Evolutionary conservation across 306 rosid genomes (phyloP).

Genomic region (Vigna unguiculata): DNA sequence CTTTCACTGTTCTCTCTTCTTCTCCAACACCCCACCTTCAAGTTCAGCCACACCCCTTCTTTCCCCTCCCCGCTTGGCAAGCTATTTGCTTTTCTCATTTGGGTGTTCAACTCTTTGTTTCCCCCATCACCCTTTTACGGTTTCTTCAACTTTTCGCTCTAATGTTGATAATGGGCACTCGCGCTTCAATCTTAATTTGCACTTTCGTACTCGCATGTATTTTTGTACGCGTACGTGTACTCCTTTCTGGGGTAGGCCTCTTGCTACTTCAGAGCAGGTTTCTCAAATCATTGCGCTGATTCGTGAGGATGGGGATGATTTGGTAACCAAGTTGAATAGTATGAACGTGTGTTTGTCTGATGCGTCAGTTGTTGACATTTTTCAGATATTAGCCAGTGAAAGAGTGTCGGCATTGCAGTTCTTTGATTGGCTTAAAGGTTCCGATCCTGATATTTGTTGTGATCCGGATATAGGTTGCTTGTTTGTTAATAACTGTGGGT

Average conservation of each 20-base stretch:
- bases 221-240: slow-evolving; percentile 48
- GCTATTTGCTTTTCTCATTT: slow-evolving; percentile 30
- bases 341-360: slow-evolving; percentile 55
- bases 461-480: slow-evolving; percentile 56
- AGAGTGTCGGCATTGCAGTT: slow-evolving; percentile 63
- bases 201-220: slow-evolving; percentile 16
- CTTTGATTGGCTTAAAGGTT: slow-evolving; percentile 62
- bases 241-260: slow-evolving; percentile 20
- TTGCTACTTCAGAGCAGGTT: slow-evolving; percentile 48
- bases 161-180: background rate
- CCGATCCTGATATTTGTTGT: slow-evolving; percentile 45
- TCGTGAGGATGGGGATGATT: slow-evolving; percentile 53
- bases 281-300: slow-evolving; percentile 56
- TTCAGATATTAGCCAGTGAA: slow-evolving; percentile 47
- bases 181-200: slow-evolving; percentile 17
- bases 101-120: slow-evolving; percentile 41
- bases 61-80: slow-evolving; percentile 3
- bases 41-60: background rate
- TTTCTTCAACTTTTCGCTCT: slow-evolving; percentile 20
- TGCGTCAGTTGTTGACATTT: slow-evolving; percentile 45
- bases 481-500: slow-evolving; percentile 70
- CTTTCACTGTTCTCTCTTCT: slow-evolving; percentile 30
- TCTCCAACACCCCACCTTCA: slow-evolving; percentile 40
- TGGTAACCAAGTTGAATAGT: slow-evolving; percentile 54
- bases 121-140: slow-evolving; percentile 25